Evolutionary conservation across 345 rosid genomes (phyloP), one percentile per base, ranked within the genome.

Genomic region (Moricandia arvensis): DNA sequence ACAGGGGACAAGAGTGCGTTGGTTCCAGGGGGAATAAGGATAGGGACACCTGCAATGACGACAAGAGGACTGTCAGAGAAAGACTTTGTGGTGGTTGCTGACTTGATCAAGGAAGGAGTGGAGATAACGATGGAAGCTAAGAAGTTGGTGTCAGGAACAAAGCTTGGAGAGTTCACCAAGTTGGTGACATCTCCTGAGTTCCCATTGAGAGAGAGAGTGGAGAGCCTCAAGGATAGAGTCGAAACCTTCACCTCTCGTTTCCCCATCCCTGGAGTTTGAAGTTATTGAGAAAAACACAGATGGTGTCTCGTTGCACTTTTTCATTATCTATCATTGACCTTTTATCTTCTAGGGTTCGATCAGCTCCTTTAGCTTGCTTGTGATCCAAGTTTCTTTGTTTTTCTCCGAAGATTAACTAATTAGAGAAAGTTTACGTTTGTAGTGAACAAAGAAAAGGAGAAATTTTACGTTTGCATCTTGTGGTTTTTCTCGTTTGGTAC

Each of bases 11-110:
- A 89, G 78, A 94, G 98, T 29, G 98, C 96, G 0, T 81, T 86
- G 49, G 93, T 90, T 13, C 98, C 96, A 0, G 98, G 97, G 17
- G 98, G 98, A 65, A 91, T 94, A 72, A 89, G 98, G 64, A 87
- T 94, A 53, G 98, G 96, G 66, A 73, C 97, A 0, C 97, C 97
- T 13, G 98, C 98, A 1, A 94, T 91, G 96, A 91, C 98, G 4
- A 91, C 97, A 29, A 88, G 96, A 77, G 94, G 97, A 63, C 84
- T 94, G 43, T 80, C 85, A 0, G 95, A 86, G 83, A 83, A 84
- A 72, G 98, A 94, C 67, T 94, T 94, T 73, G 53, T 67, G 61
- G 89, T 87, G 41, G 79, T 83, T 0, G 97, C 97, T 0, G 86
- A 90, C 54, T 89, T 88, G 30, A 90, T 91, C 59, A 91, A 94